These are phyloP conservation scores for Gentiana macrophylla DNA, from an alignment of 257 asterid species.

Conservation along the genomic window DNA sequence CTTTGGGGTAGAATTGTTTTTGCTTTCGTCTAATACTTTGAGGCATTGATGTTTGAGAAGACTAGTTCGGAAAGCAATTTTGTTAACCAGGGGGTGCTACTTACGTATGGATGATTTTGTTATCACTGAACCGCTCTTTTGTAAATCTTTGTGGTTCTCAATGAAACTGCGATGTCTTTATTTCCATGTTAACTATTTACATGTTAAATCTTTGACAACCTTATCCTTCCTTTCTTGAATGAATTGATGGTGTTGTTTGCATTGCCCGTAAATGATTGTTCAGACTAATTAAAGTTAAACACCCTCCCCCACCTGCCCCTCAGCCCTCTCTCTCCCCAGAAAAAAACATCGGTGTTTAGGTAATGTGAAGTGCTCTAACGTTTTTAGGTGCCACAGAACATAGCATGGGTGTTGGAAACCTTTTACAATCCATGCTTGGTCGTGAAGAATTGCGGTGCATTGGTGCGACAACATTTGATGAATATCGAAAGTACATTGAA, in stretches of 20 bases:
- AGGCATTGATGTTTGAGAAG: not conserved
- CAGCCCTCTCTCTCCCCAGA: too few species aligned
- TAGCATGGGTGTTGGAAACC: slow-evolving; percentile 98
- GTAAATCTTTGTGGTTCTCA: too few species aligned
- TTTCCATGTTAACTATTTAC: too few species aligned
- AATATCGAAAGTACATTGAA: too few species aligned
- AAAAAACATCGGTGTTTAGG: too few species aligned
- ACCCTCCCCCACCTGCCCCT: not conserved
- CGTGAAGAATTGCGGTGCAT: slow-evolving; percentile 59
- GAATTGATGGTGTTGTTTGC: not conserved
- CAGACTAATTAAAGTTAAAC: not conserved
- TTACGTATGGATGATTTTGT: too few species aligned
- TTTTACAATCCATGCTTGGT: slow-evolving; percentile 94
- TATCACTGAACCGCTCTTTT: too few species aligned
- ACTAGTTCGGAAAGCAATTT: too few species aligned
- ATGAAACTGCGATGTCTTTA: too few species aligned
- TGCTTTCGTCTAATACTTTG: not conserved
- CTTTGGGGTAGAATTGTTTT: not conserved
- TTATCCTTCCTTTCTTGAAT: not conserved
- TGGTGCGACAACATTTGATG: too few species aligned
- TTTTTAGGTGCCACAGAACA: slow-evolving; percentile 80
- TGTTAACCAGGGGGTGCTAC: too few species aligned
- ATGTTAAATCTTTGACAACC: not conserved
- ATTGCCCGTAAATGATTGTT: not conserved
- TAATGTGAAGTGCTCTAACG: not conserved